Base-by-base conservation (phyloP, 345 rosid species). In the Dipteronia sinensis region DNA sequence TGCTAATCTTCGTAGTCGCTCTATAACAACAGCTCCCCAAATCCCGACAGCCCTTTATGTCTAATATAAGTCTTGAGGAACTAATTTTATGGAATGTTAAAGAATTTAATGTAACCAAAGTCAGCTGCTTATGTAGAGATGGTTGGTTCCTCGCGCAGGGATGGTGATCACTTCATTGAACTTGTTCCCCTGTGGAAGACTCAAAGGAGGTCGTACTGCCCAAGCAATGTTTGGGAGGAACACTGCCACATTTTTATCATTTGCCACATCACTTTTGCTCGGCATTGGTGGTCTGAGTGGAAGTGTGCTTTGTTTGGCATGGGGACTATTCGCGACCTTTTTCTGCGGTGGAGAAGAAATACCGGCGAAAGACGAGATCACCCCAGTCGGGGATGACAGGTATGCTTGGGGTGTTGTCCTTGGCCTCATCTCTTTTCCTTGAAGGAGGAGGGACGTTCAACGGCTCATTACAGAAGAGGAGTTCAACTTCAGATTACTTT, bases 131-230 rank as follows among this genome's bases (percentile, higher is more conserved):
- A 16, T 5, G 49, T 17, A 3, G 17, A n/a, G 49, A 0, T 11
- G 25, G 25, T 65, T 19, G 29, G 29, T 27, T 63, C 42, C 55
- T n/a, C 68, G 1, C 79, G 76, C 90, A 95, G 98, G 98, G 75
- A 95, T 92, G 98, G n/a, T 93, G 77, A 97, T 93, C 56, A 92
- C 98, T 59, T 95, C 98, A 47, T 80, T 93, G 81, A 95, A 95
- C 89, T 78, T 95, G 51, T 84, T 95, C 78, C 98, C 98, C 1
- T 95, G 98, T n/a, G 98, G 98, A 65, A 89, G 96, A 70, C 98
- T 95, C 0, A 96, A 93, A 87, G 98, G 98, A 49, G 98, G 98
- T 4, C 90, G 98, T 13, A 92, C 92, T 0, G 93, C 98, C 46
- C 97, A 95, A 87, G 95, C 93, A 6, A 92, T 93, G 97, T 92